phyloP scores from a whole-genome alignment of 202 grass and related monocot species.

The Saccharum hybrid region DNA sequence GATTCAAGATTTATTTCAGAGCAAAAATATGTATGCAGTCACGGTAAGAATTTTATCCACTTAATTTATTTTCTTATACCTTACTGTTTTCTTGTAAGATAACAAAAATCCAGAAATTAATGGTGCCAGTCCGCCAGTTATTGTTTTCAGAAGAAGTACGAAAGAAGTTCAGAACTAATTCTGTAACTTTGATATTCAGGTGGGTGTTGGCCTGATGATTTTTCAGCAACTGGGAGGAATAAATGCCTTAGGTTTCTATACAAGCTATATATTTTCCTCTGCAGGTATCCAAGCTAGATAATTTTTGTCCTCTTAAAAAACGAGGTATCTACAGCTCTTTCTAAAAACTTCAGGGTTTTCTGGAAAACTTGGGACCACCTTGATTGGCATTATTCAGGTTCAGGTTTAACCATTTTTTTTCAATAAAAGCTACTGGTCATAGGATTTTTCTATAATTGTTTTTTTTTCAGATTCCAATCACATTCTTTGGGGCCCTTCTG shows the following conservation, averaged over 20 bases:
- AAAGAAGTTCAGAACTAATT: conserved; percentile 17
- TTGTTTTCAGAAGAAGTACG: conserved; percentile 1
- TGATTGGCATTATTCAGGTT: conserved; percentile 76
- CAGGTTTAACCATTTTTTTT: conserved; percentile 25
- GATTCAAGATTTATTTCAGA: conserved; percentile 69
- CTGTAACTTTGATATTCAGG: conserved; percentile 29
- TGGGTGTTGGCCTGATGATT: conserved; percentile 52
- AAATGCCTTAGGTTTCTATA: conserved; percentile 55
- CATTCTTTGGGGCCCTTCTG: conserved; percentile 65
- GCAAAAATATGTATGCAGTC: conserved; percentile 56
- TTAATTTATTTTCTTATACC: not conserved
- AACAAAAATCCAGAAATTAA: conserved; percentile 2
- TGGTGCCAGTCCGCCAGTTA: conserved; percentile 16
- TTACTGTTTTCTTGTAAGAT: conserved; percentile 1
- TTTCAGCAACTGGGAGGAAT: conserved; percentile 61
- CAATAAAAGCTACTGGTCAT: not conserved
- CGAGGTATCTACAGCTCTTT: not conserved
- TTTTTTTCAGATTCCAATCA: conserved; percentile 66
- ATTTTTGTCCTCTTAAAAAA: not conserved
- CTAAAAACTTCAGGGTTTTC: conserved; percentile 63
- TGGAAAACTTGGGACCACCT: conserved; percentile 66
- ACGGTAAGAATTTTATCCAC: conserved; percentile 54
- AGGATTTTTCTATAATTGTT: conserved; percentile 17
- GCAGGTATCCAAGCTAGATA: conserved; percentile 41
- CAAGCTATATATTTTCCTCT: conserved; percentile 49